Base-by-base conservation (phyloP, 1,139 yeast species). In the Geotrichum candidum region DNA sequence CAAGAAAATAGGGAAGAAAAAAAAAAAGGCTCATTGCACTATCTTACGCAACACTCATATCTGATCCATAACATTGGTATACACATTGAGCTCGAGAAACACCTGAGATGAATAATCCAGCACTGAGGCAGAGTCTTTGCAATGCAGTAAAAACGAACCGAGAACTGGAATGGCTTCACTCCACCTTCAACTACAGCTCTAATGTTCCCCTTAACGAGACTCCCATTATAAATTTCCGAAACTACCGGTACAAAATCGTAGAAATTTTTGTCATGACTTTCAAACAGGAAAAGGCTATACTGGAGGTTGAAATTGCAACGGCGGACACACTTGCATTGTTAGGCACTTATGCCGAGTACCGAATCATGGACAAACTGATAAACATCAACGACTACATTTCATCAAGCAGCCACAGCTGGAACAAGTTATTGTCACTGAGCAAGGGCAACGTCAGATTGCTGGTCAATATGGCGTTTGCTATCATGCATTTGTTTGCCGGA, bases 401-500 rank as follows among this genome's bases (percentile, higher is more conserved):
- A 33, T 4, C 59, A 53, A 25, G 33, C 33, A 57, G 51, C 15
- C 64, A 62, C 33, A 59, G 62, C 7, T 62, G 64, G 64, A 56
- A 59, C 9, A 62, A 60, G 54, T 31, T 62, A 15, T 57, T 62
- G 35, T 57, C 56, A 6, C 48, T 62, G 33, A 53, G 56, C 31
- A 60, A 60, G 45, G 46, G 56, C 15, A 59, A 62, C 48, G 60
- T 62, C 13, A 51, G 64, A 4, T 41, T 62, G 31, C 60, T 62
- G 18, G 62, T 62, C 46, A 62, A 59, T 33, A 50, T 58, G 45
- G 60, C 61, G 10, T 62, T 62, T 50, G 62, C 41, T 2, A 51
- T 58, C 53, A 62, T 62, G 64, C 64, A 62, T 41, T 57, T 62
- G 41, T 62, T 62, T 57, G 62, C 63, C 6, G 64, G 60, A 38